Evolutionary conservation across 2,329 filamentous ascomycete species (phyloP).

Genomic region (Colletotrichum magnum): DNA sequence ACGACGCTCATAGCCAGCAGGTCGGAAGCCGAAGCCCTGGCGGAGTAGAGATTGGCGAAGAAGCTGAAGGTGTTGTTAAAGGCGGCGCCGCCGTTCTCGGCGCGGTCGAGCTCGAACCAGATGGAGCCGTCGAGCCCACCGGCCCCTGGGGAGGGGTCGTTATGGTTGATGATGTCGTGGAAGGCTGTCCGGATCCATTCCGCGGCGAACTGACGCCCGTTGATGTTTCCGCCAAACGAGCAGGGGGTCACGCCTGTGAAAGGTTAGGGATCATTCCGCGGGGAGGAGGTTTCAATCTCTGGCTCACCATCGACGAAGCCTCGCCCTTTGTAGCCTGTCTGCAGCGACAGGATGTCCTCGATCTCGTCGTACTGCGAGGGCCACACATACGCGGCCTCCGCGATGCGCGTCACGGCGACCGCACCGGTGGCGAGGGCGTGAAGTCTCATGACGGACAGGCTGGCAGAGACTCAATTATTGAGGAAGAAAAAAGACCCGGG

Average conservation of each 20-base stretch:
- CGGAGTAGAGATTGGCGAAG: constrained; percentile 44
- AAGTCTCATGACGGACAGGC: constrained; percentile 6
- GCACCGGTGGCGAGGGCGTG: constrained; percentile 7
- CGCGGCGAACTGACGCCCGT: constrained; percentile 46
- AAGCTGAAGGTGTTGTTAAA: constrained; percentile 49
- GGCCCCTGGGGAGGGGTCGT: constrained; percentile 45
- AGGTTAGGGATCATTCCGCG: neutral
- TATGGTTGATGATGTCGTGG: constrained; percentile 48
- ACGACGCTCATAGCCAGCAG: constrained; percentile 51
- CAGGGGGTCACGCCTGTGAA: constrained; percentile 39
- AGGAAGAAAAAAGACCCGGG: neutral
- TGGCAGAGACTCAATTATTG: neutral
- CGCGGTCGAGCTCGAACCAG: constrained; percentile 47
- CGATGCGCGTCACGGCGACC: neutral
- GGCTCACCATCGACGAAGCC: constrained; percentile 44
- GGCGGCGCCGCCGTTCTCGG: constrained; percentile 48
- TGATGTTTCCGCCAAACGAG: constrained; percentile 42
- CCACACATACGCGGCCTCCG: constrained; percentile 41
- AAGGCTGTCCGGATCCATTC: constrained; percentile 52
- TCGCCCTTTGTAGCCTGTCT: constrained; percentile 42
- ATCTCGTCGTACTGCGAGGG: constrained; percentile 43
- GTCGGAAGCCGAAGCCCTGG: constrained; percentile 46
- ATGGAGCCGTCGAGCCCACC: constrained; percentile 51
- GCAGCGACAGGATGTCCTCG: constrained; percentile 43
- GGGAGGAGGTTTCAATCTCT: neutral